Evolutionary conservation across 2,329 filamentous ascomycete species (phyloP), one percentile per base, ranked within the genome.

Genomic region (Cordyceps fumosorosea): DNA sequence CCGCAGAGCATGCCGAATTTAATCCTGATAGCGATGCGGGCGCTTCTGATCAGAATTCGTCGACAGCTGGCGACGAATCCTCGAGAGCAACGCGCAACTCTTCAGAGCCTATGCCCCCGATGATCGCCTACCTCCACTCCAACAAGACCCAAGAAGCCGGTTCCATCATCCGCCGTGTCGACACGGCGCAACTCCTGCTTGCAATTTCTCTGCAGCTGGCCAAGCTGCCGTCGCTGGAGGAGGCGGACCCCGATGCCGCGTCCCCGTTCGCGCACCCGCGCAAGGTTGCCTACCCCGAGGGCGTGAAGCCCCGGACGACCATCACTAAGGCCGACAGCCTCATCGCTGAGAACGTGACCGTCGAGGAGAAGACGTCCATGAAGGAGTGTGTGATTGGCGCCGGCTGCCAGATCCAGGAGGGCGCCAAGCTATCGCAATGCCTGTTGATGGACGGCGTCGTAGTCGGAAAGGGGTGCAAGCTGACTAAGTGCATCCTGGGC

Each of bases 371-470:
- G 73, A 88, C 86, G 26, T 89, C 92, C n/a, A 89, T 99, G 76
- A 97, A 96, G 74, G 91, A 96, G 74, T 89, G 83, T 44, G 91
- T 97, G 34, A 85, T 99, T 47, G 95, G 95, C 3, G 86, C 90
- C 5, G 91, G 91, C 68, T 96, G 91, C 73, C 88, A 90, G 69
- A 93, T 99, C 66, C 87, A 88, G 65, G 87, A 89, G 67, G 91
- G 92, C n/a, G 91, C 89, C 34, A 90, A 93, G 66, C 77, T 99
- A 51, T 87, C 86, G n/a, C 85, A 93, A 66, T 98, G 93, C 74
- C 76, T 98, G 54, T 78, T 98, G 22, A 97, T 98, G 91, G 93
- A 98, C 64, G 91, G 91, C 3, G 93, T 90, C 0, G 87, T 90
- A 8, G 83, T 99, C 14, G 93, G 91, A 16, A 89, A 91, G 69